Base-by-base conservation (phyloP, 1,284 basidiomycete genomes). In the Sutorius eximius region DNA sequence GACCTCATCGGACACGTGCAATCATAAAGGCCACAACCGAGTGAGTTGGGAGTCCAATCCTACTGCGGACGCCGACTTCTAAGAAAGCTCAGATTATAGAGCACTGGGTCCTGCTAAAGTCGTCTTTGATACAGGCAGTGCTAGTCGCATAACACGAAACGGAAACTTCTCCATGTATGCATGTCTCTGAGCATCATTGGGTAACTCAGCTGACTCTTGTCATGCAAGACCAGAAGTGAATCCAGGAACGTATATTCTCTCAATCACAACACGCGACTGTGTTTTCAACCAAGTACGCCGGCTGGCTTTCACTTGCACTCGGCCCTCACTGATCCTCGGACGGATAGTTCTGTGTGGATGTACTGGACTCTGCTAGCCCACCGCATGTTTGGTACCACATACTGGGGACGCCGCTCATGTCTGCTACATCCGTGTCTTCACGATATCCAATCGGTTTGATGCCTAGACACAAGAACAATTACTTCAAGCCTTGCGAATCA, bases 131-230 rank as follows among this genome's bases (percentile, higher is more conserved):
- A 74, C 81, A 53, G 86, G 84, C 8, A 73, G 68, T 50, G 74
- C 70, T 49, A 85, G 78, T 37, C 75, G 80, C 50, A 71, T 91
- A 45, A 77, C 77, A 22, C 73, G 70, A 30, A 73, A 82, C 62
- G 88, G 89, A 37, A 73, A 71, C 46, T 91, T 91, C 65, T 68
- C 74, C 32, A 88, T 91, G 88, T 89, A 87, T 88, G 88, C 85
- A 62, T 59, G 78, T 71, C 45, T 55, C 51, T 37, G 37, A 47
- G 18, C 36, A 32, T 52, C 30, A 9, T 47, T n/a, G 33, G 30
- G n/a, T 45, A 41, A 48, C n/a, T n/a, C 49, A 34, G 37, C 55
- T 60, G 47, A 59, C 63, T 49, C 51, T 49, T 46, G 59, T 49
- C 37, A 37, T 44, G 51, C 47, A 57, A 90, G 89, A 72, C 79